Percentiles rank a stretch among this genome's conserved stretches.
Evolutionary conservation across 768 basidiomycete genomes (phyloP).

Genomic region (Hydnum rufescens): DNA sequence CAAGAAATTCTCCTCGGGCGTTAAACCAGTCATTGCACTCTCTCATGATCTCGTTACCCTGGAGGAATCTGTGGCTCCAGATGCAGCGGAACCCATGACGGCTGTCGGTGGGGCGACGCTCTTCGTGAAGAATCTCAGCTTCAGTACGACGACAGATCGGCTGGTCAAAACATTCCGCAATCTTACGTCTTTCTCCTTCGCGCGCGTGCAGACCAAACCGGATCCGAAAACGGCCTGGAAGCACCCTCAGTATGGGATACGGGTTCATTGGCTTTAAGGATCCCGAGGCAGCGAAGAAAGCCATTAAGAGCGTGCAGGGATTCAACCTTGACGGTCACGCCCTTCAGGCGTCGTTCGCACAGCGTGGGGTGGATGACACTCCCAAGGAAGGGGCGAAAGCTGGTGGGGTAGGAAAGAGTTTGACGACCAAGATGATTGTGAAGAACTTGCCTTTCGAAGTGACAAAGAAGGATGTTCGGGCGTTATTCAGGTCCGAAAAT

Average conservation of each 20-base stretch:
- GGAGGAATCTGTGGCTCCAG: slow-evolving; percentile 11
- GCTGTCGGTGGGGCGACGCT: slow-evolving; percentile 58
- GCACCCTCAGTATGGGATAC: slow-evolving; percentile 79
- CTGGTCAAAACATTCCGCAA: slow-evolving; percentile 49
- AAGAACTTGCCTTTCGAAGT: slow-evolving; percentile 98
- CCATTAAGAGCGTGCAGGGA: slow-evolving; percentile 56
- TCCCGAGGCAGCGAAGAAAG: slow-evolving; percentile 49
- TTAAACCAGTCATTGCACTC: slow-evolving; percentile 24
- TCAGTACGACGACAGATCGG: slow-evolving; percentile 64
- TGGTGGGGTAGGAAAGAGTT: slow-evolving; percentile 29
- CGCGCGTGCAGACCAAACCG: slow-evolving; percentile 77
- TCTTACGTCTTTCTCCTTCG: slow-evolving; percentile 66
- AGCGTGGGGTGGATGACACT: slow-evolving; percentile 50
- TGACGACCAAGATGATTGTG: slow-evolving; percentile 86
- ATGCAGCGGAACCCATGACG: slow-evolving; percentile 20
- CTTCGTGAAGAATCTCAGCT: slow-evolving; percentile 90
- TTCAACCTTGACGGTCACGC: slow-evolving; percentile 75
- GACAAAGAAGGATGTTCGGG: slow-evolving; percentile 76
- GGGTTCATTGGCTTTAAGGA: slow-evolving; percentile 88
- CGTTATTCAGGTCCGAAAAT: slow-evolving; percentile 54
- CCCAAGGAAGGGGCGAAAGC: slow-evolving; percentile 16
- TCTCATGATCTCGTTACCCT: slow-evolving; percentile 18
- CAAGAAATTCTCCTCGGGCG: slow-evolving; percentile 13
- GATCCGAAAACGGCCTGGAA: slow-evolving; percentile 52
- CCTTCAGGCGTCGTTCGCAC: slow-evolving; percentile 69